Conservation (phyloP, 1,284 basidiomycete species). For the Apiotrichum montevideense region DNA sequence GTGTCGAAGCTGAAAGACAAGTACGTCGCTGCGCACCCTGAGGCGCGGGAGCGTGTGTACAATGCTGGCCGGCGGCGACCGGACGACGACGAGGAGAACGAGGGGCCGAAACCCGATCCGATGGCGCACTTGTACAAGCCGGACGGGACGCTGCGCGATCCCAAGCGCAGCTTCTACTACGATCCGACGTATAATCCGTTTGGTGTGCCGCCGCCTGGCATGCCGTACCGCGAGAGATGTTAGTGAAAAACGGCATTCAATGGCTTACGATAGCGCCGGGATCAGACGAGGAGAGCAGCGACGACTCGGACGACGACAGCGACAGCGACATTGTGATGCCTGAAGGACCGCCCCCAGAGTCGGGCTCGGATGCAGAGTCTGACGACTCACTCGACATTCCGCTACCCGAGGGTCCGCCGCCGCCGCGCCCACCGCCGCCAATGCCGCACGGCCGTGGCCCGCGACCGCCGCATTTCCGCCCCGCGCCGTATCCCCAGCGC, state of each 20-base stretch:
- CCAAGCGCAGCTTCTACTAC: slow-evolving; percentile 85
- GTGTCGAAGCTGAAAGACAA: slow-evolving; percentile 80
- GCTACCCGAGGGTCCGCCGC: slow-evolving; percentile 48
- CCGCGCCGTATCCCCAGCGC: neutral
- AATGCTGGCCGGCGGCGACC: slow-evolving; percentile 40
- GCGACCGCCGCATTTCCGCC: neutral
- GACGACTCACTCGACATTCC: slow-evolving; percentile 49
- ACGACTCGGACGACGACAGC: slow-evolving; percentile 23
- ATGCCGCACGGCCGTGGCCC: slow-evolving; percentile 1
- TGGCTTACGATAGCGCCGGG: slow-evolving; percentile 5
- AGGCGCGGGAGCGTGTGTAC: slow-evolving; percentile 70
- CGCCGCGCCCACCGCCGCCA: slow-evolving; percentile 26
- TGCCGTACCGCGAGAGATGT: slow-evolving; percentile 87
- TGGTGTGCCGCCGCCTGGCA: slow-evolving; percentile 91
- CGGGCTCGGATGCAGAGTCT: slow-evolving; percentile 28
- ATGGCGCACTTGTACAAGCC: slow-evolving; percentile 59
- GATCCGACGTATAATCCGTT: slow-evolving; percentile 88
- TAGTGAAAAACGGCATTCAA: slow-evolving; percentile 37
- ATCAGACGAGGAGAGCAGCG: slow-evolving; percentile 1
- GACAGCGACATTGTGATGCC: slow-evolving; percentile 85
- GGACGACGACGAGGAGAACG: slow-evolving; percentile 47
- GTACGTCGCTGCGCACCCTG: slow-evolving; percentile 84
- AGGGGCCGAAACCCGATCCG: slow-evolving; percentile 11
- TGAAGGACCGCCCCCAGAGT: slow-evolving; percentile 63
- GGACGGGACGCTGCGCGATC: slow-evolving; percentile 72